Evolutionary conservation across 1,284 basidiomycete species (phyloP), one percentile per base, ranked within the genome.

Genomic region (Cryptococcus floricola): DNA sequence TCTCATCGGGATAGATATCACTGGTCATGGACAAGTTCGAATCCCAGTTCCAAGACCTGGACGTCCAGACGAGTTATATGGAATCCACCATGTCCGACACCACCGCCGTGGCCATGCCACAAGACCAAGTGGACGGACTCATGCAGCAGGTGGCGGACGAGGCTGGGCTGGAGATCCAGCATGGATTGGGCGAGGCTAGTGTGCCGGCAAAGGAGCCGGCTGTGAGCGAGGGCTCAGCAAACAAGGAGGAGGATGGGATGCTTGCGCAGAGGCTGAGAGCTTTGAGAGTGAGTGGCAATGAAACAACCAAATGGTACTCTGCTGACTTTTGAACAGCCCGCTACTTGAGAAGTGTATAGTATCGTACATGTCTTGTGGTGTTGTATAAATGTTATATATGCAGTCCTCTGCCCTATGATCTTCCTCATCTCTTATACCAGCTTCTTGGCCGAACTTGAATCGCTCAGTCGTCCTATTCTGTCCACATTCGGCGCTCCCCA

Each of bases 21-120:
- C 78, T 91, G 60, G 92, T 98, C 16, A 98, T 99, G 96, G 96
- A 98, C 80, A 98, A 95, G 79, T 99, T 99, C 75, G 96, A 99
- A 77, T 73, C 85, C 3, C 95, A 98, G 70, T 98, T 98, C 79
- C 83, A 91, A 57, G 96, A 98, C 77, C 84, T 99, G 41, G 96
- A 98, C 72, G 96, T 98, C 5, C 96, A 98, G 77, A 96, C 96
- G 4, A 89, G 88, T 4, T 95, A 95, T 78, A 96, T 99, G 92
- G 96, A 98, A 73, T 90, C 92, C 57, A 88, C 93, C 27, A 97
- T 99, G 86, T 87, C 87, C 19, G 85, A 88, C 55, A 93, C 94
- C 13, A 96, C 92, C 1, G 96, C 94, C 16, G 84, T 90, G 44
- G 87, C 90, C 8, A 96, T 89, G 18, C 96, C 96, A 0, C 94